Base-by-base conservation (phyloP, 192 early-diverging fungal genomes). In the Coemansia interrupta region DNA sequence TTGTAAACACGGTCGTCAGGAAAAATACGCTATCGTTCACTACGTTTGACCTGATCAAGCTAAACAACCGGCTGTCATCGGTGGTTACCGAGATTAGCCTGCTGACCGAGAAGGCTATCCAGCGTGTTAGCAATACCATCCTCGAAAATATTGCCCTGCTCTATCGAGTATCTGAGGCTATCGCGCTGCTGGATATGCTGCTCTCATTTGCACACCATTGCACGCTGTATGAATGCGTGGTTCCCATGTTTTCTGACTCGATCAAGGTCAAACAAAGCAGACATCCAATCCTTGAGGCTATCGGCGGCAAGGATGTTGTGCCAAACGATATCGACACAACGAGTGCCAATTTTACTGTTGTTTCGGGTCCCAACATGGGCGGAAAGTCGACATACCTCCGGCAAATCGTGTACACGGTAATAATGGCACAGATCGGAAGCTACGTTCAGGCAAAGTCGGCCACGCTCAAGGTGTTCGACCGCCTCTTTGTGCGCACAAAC, bases 301-400 rank as follows among this genome's bases (percentile, higher is more conserved):
- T 83, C 24, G 66, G 70, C 7, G 36, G 58, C 15, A 88, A 86
- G 56, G 18, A 10, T 8, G 81, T 93, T 1, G 70, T 70, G 4
- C 72, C 89, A 8, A 96, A 96, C 58, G 88, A 90, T 56, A 70
- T 83, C 8, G 84, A 73, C 54, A 85, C 87, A 6, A 63, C 68
- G 14, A 63, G 65, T 5, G 73, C 72, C 0, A 84, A 80, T 15
- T 82, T 95, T 58, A 92, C 89, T 28, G 71, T 94, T 13, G 85
- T 95, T 6, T 92, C 90, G 11, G 94, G 94, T 0, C 90, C 93
- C 7, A 97, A 97, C 63, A 95, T 93, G 93, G 87, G 88, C 30
- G 92, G 93, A 19, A 94, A 95, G 66, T 86, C 87, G 12, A 93
- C 92, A 6, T 95, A 92, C 67, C 54, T 97, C 32, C 81, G 86